phyloP scores from a whole-genome alignment of 2,329 filamentous ascomycete species.

The Leptographium flavum region DNA sequence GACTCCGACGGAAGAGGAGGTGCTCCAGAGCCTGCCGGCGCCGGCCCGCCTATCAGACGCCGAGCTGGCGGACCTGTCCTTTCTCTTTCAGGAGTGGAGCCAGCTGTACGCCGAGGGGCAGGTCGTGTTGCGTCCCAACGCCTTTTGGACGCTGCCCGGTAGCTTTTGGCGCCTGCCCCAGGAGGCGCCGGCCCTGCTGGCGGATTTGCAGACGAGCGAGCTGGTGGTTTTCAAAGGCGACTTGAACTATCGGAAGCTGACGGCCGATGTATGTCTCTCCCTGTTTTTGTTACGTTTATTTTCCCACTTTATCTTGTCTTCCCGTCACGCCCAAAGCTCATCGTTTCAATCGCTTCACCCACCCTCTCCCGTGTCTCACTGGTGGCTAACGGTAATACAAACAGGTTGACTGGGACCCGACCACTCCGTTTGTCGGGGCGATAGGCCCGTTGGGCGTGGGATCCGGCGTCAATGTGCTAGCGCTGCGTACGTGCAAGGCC shows the following conservation, averaged over 20 bases:
- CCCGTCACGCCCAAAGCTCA: too few relatives aligned
- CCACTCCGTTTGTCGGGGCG: slow-evolving; percentile 71
- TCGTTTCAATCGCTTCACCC: not conserved
- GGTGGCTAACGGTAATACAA: too few relatives aligned
- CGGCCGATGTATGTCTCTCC: slow-evolving; percentile 55
- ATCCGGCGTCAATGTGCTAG: slow-evolving; percentile 72
- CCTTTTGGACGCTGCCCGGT: slow-evolving; percentile 81
- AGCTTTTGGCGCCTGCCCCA: slow-evolving; percentile 79
- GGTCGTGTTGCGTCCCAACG: slow-evolving; percentile 67
- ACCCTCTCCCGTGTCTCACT: not conserved
- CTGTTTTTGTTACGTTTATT: not conserved
- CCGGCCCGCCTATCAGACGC: slow-evolving; percentile 48
- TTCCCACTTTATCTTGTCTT: too few relatives aligned
- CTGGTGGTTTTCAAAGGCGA: slow-evolving; percentile 96
- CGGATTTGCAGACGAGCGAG: slow-evolving; percentile 71
- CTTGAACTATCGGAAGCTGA: slow-evolving; percentile 89
- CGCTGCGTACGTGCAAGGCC: slow-evolving; percentile 88
- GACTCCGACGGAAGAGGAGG: slow-evolving; percentile 51
- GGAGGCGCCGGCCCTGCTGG: slow-evolving; percentile 50
- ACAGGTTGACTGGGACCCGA: slow-evolving; percentile 70
- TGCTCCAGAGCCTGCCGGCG: slow-evolving; percentile 40
- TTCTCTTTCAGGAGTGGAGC: slow-evolving; percentile 74
- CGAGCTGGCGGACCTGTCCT: slow-evolving; percentile 53
- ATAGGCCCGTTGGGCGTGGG: slow-evolving; percentile 72
- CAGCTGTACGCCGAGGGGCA: slow-evolving; percentile 69